A percentile compares a stretch with the other conserved stretches of the same genome.
These are phyloP conservation scores for Gymnopilus junonius DNA, from an alignment of 768 basidiomycete genomes.

Conservation along the genomic window DNA sequence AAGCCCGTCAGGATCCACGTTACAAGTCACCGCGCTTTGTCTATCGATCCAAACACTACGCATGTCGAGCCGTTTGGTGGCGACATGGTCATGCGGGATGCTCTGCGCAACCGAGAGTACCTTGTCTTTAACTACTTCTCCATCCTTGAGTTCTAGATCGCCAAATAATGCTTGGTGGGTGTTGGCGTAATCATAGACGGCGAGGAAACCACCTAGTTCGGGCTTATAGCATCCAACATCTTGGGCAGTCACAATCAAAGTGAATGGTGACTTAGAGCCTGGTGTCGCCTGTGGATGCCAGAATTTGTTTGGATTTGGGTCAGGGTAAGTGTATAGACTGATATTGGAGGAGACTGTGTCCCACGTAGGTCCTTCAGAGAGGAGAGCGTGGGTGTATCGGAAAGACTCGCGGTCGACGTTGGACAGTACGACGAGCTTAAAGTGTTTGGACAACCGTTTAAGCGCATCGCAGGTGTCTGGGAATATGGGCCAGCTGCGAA, in stretches of 20 bases:
- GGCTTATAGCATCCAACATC: conserved; percentile 79
- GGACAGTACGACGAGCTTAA: conserved; percentile 74
- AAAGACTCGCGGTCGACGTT: conserved; percentile 76
- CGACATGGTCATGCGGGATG: conserved; percentile 65
- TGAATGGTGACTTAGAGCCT: conserved; percentile 60
- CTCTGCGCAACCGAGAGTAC: conserved; percentile 74
- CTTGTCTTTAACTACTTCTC: conserved; percentile 42
- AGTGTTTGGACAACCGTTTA: conserved; percentile 59
- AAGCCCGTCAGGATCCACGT: conserved; percentile 36
- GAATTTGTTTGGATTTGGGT: conserved; percentile 35
- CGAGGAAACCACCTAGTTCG: conserved; percentile 54
- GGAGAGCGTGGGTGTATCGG: conserved; percentile 56
- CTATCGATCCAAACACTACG: conserved; percentile 71
- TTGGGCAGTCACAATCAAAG: conserved; percentile 70
- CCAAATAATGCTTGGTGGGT: conserved; percentile 46
- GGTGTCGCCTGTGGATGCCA: conserved; percentile 50
- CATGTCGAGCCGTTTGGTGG: conserved; percentile 61
- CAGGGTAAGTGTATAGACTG: conserved; percentile 35
- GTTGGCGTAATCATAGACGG: conserved; percentile 48
- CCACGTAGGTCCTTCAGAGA: conserved; percentile 44
- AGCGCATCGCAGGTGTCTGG: conserved; percentile 69
- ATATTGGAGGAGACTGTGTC: conserved; percentile 22
- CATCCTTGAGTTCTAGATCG: conserved; percentile 18
- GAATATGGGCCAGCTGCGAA: conserved; percentile 67
- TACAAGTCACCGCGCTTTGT: conserved; percentile 48